Base-by-base conservation (phyloP, 2,329 filamentous ascomycete species). In the Pezicula neosporulosa region DNA sequence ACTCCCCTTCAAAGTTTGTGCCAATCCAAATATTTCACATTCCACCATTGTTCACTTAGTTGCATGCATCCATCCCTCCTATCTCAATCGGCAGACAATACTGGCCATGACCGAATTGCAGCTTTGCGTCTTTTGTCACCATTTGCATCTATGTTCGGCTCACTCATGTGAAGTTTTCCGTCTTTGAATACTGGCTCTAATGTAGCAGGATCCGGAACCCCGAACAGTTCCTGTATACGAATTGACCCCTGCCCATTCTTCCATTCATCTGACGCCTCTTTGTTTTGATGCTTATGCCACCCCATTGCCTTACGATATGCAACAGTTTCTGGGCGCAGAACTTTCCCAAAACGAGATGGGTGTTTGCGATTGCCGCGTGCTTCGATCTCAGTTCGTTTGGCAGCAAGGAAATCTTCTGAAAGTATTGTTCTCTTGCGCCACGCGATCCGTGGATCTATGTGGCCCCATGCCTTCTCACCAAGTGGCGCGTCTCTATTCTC, bases 381-480 rank as follows among this genome's bases (percentile, higher is more conserved):
- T 37, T 64, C 58, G 28, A 83, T 80, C 52, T 82, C 78, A 1
- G 61, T 57, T 35, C 71, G 67, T 52, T 81, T 82, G n/a, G 64
- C 60, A 18, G 57, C 60, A 49, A 73, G 66, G 80, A 79, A 83
- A 15, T 66, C 64, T 6, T 70, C 58, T 0, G 75, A 71, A 41
- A 70, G 71, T 2, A 66, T 65, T 36, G 73, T 71, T 28, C 12
- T 30, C 8, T 16, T 8, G 3, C 68, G 68, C 62, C 70, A 73
- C 49, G 81, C 77, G 4, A 77, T 70, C 2, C 72, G 71, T 0
- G 78, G 79, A 58, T 83, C 75, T 3, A 79, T 67, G 44, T 72
- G 66, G 1, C 70, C 62, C 50, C 71, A 80, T 28, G 42, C 42
- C 6, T 24, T 30, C 13, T 27, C 9, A 28, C 33, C 18, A 16